Evolutionary conservation across 768 basidiomycete species (phyloP).

Genomic region (Psilocybe cyanescens): DNA sequence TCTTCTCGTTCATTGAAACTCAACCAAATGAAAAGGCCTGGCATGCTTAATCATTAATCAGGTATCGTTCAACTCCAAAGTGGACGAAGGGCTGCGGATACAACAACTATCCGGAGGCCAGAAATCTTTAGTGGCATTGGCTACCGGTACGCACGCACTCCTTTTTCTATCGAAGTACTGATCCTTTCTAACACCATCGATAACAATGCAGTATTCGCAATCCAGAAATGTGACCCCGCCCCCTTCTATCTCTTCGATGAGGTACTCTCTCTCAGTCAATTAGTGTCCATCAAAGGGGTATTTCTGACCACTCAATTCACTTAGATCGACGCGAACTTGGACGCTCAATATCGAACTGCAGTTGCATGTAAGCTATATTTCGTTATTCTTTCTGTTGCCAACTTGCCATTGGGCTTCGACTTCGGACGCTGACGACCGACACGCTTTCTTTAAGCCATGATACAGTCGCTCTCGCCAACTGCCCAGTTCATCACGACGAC

Average conservation of each 20-base stretch:
- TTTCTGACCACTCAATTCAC: neutral
- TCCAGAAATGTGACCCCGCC: constrained; percentile 98
- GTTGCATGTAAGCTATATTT: constrained; percentile 75
- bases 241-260: constrained; percentile 99
- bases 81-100: constrained; percentile 94
- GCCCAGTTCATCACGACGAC: constrained; percentile 99
- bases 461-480: constrained; percentile 82
- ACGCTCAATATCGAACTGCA: constrained; percentile 96
- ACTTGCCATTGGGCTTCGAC: neutral
- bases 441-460: constrained; percentile 70
- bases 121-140: constrained; percentile 94
- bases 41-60: constrained; percentile 28
- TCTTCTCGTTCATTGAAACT: neutral
- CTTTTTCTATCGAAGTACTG: too few relatives aligned
- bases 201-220: constrained; percentile 79
- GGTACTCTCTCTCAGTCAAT: constrained; percentile 35
- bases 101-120: constrained; percentile 98
- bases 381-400: neutral
- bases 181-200: neutral
- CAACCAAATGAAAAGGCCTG: neutral
- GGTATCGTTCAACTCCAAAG: constrained; percentile 99
- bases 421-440: neutral
- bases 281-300: neutral
- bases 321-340: constrained; percentile 96
- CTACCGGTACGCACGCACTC: constrained; percentile 60